Conservation (phyloP, 495 filamentous ascomycete genomes). For the Chaetomidium leptoderma region DNA sequence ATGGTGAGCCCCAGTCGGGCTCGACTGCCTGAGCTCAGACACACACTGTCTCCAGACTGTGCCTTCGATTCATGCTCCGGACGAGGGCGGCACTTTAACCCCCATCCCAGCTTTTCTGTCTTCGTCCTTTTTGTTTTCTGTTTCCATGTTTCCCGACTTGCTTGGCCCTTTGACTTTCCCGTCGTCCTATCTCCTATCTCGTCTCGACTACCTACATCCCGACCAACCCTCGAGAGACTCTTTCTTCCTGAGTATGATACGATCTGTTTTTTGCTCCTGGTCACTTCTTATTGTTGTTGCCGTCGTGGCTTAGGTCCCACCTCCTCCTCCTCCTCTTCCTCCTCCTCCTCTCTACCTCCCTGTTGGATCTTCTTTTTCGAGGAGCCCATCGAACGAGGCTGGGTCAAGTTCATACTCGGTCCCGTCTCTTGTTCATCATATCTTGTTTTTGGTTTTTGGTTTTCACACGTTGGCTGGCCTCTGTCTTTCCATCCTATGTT, state of each 20-base stretch:
- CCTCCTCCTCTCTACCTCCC: no score
- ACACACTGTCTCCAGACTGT: slow-evolving; percentile 33
- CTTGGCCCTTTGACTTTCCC: background rate
- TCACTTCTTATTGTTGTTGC: background rate
- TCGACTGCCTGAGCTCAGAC: slow-evolving; percentile 26
- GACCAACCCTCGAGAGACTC: background rate
- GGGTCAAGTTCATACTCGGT: no score
- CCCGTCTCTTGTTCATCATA: no score
- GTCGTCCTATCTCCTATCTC: background rate
- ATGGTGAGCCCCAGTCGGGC: background rate
- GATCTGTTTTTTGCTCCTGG: background rate
- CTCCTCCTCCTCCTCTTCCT: no score
- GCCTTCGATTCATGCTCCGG: slow-evolving; percentile 32
- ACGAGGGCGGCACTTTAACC: slow-evolving; percentile 26
- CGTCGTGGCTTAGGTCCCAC: no score
- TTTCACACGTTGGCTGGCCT: no score
- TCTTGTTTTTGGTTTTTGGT: background rate
- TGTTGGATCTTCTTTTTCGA: no score
- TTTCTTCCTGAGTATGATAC: background rate
- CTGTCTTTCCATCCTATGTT: background rate
- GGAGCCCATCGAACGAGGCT: no score
- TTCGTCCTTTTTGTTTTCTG: slow-evolving; percentile 13
- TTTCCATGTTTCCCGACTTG: slow-evolving; percentile 10
- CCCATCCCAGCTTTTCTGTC: slow-evolving; percentile 13
- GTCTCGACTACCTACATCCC: no score